Evolutionary conservation across 73 alveolate genomes (phyloP), one percentile per base, ranked within the genome.

Genomic region (Urostyla sp.): DNA sequence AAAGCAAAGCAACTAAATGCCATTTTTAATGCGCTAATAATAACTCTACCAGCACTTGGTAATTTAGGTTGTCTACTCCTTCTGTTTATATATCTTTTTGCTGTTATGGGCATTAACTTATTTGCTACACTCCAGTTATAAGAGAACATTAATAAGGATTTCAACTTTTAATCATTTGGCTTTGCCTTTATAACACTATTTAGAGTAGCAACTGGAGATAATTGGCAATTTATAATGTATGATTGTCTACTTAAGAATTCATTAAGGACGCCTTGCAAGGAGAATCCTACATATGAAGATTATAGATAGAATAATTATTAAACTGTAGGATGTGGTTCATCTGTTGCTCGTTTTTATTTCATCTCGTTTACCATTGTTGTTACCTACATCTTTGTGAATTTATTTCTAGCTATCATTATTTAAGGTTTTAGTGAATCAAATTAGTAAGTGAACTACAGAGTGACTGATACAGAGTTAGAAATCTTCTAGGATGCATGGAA

Each of bases 171-270:
- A 46, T 54, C 85, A 8, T 88, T 83, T 72, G 88, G 85, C 31
- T 56, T 56, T 45, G 87, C 91, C 20, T 67, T 81, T 37, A 57
- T 80, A 18, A 72, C 91, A 11, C 61, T 87, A 40, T 80, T 80
- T 40, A 53, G 83, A 34, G 23, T 61, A 23, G 46, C 89, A 20
- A 95, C 98, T 31, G 99, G 99, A 15, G 98, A 95, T 69, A 69
- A 75, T 67, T 95, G 98, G 98, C 90, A 92, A 56, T 77, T 67
- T 45, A 77, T 95, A 18, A 94, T 94, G 98, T 85, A 80, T 76
- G 99, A 95, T 56, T 63, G 89, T 11, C 52, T 50, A 16, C 23
- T 66, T 26, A 6, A 6, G 28, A 45, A 57, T 27, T 50, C 78
- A 11, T 63, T 55, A 13, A 36, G 24, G 31, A 56, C 40, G 31